Percentiles rank a stretch among this genome's conserved stretches.
Conservation (phyloP, 768 basidiomycete species). For the Auriscalpium microsporum region DNA sequence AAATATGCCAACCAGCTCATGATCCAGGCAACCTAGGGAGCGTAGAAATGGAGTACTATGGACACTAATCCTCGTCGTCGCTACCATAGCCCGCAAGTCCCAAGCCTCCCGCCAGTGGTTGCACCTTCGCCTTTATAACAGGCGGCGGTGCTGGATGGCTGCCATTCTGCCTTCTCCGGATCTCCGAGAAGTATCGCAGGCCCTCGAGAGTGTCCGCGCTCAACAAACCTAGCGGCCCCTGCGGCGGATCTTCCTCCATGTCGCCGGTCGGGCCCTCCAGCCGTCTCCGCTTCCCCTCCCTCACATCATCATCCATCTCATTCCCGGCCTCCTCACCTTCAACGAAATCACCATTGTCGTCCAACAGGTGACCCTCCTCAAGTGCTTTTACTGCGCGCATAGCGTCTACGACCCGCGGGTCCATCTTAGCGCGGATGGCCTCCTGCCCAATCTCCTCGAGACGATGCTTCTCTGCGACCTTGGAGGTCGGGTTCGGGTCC, state of each 20-base stretch:
- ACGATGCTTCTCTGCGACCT: constrained; percentile 75
- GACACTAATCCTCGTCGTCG: constrained; percentile 42
- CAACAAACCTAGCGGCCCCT: constrained; percentile 44
- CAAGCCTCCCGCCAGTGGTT: constrained; percentile 37
- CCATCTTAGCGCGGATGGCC: constrained; percentile 78
- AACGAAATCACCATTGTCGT: neutral
- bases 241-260: constrained; percentile 1
- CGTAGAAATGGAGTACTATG: too few species aligned
- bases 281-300: constrained; percentile 28
- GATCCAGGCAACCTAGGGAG: too few species aligned
- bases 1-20: too few species aligned
- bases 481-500: constrained; percentile 91
- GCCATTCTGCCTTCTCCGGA: constrained; percentile 58
- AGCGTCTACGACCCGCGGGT: constrained; percentile 83
- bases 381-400: constrained; percentile 79
- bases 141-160: constrained; percentile 12
- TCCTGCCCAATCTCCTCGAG: constrained; percentile 80
- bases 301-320: constrained; percentile 28
- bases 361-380: constrained; percentile 59
- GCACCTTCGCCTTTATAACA: constrained; percentile 20
- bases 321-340: constrained; percentile 29
- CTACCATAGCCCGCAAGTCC: constrained; percentile 75
- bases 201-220: constrained; percentile 83
- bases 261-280: constrained; percentile 24
- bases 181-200: constrained; percentile 84